Evolutionary conservation across 2,329 filamentous ascomycete species (phyloP).

Genomic region (Talaromyces albobiverticillius): DNA sequence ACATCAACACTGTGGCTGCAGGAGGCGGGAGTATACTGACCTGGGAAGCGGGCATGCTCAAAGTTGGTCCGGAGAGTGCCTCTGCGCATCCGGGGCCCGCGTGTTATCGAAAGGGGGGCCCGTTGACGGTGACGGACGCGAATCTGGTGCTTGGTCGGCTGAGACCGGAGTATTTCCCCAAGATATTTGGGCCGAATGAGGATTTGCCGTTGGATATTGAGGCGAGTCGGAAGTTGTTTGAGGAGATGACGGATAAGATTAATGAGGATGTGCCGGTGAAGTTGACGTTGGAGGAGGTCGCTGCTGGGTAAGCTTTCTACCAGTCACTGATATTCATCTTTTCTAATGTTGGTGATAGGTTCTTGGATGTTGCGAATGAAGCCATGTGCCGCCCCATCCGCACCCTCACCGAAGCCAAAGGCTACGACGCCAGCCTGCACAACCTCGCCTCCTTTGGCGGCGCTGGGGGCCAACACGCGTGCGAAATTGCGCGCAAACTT

Average conservation of each 20-base stretch:
- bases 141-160: not conserved
- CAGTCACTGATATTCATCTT: too few species aligned
- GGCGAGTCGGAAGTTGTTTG: constrained; percentile 66
- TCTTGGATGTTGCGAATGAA: constrained; percentile 86
- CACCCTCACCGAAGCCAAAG: constrained; percentile 59
- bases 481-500: constrained; percentile 81
- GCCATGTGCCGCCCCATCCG: constrained; percentile 86
- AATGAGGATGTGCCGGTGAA: constrained; percentile 55
- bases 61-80: constrained; percentile 5
- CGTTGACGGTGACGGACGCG: not conserved
- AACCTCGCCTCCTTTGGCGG: constrained; percentile 1
- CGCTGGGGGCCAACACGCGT: constrained; percentile 72
- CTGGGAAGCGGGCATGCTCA: not conserved
- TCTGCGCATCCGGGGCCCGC: not conserved
- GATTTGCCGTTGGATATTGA: constrained; percentile 72
- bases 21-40: not conserved
- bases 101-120: not conserved
- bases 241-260: constrained; percentile 70
- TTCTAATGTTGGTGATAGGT: constrained; percentile 34
- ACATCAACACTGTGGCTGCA: constrained; percentile 1
- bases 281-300: not conserved
- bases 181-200: constrained; percentile 84
- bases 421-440: not conserved
- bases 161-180: constrained; percentile 59
- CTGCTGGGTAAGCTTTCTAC: too few species aligned